Base-by-base conservation (phyloP, 129 eudicot species). In the Glebionis coronaria region DNA sequence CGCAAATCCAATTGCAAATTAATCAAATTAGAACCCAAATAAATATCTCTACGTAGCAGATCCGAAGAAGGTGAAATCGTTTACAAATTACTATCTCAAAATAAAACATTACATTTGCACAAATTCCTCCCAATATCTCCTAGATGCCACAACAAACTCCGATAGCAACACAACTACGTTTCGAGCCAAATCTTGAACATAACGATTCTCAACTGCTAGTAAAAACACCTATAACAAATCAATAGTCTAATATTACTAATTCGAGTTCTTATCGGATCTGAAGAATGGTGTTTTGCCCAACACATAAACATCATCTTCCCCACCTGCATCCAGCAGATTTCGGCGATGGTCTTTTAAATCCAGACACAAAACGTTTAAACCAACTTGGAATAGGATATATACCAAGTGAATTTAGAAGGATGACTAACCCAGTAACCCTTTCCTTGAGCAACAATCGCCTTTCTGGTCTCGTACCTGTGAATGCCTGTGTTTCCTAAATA, bases 121-220 rank as follows among this genome's bases (percentile, higher is more conserved):
- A 61, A 77, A 88, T 12, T 76, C 83, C 13, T 72, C 79, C 91
- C 83, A 82, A 61, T 49, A 68, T 63, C 73, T 71, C 55, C 77
- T 95, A 42, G 73, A 83, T 66, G 86, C 72, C 69, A 71, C 67
- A 35, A 85, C 65, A 61, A 84, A 83, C 78, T 81, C 83, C 12
- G 90, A 78, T 68, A 91, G 55, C 14, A 77, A 85, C 59, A 87
- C 81, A 57, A 91, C 68, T 59, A 77, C 69, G 44, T 85, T 91
- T 56, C 78, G 85, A 0, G 70, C 84, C 21, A 87, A 21, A 76
- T 87, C 96, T 70, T 71, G 93, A 69, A 62, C 70, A 73, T 74
- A 83, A 61, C 10, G 76, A 73, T 73, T 79, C 31, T 85, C 61
- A 10, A 75, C 50, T 29, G 76, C 71, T 12, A 91, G 78, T 75